Base-by-base conservation (phyloP, 73 alveolate genomes). In the Uronychia setigera region DNA sequence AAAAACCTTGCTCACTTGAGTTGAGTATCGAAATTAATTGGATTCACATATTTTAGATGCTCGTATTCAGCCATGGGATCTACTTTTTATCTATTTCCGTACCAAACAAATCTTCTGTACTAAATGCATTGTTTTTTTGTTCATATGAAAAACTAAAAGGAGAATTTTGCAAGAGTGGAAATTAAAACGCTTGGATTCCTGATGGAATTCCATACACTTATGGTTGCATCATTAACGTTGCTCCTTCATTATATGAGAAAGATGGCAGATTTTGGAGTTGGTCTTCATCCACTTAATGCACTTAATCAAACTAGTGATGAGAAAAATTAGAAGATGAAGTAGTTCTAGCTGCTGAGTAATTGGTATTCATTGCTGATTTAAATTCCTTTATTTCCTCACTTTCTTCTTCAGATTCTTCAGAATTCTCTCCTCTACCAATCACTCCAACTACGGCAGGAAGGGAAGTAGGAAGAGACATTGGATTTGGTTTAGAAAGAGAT, bases 1-100 rank as follows among this genome's bases (percentile, higher is more conserved):
- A 91, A 94, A 91, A 91, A 94, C 82, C 87, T 86, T 59, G 92
- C 91, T 0, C 77, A 26, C 35, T 28, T 26, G 27, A 26, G 35
- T 25, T 83, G 79, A n/a, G 28, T 9, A 25, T 31, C 74, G 82
- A 77, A 35, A 34, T 31, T n/a, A 26, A n/a, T 29, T 31, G 33
- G 80, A 34, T 83, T 83, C 0, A 83, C 67, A 46, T 46, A 5
- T 46, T 46, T 46, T 19, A 46, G 19, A 46, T 46, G 67, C 19
- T 46, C 5, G 67, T 46, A 46, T 19, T 46, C 67, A 5, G 67
- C 67, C 5, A 46, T 11, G n/a, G 67, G 67, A 19, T 46, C 67
- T 46, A 11, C 67, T 19, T 11, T 46, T n/a, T n/a, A n/a, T 19
- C 5, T 46, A 46, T 46, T 5, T 46, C 67, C 67, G 5, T 46